Percentiles rank a stretch among this genome's conserved stretches.
Evolutionary conservation across 352 stramenopile species (phyloP).

Genomic region (Halophytophthora polymorphica): DNA sequence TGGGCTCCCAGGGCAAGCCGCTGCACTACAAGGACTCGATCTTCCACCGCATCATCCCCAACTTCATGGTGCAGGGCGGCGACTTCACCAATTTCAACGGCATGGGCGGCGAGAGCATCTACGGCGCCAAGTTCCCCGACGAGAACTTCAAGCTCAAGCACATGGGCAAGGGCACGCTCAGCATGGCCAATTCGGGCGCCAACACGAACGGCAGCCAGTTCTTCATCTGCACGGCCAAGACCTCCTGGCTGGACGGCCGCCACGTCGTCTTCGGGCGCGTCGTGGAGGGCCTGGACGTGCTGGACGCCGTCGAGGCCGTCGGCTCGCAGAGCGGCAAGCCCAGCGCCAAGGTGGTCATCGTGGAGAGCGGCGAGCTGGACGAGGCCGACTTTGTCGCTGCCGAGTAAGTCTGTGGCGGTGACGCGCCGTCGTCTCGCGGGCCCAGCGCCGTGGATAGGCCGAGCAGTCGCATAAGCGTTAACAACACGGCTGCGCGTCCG

Average conservation of each 20-base stretch:
- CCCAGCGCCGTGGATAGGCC: no score
- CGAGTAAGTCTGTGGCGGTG: no score
- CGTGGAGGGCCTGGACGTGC: slow-evolving; percentile 93
- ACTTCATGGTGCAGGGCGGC: slow-evolving; percentile 91
- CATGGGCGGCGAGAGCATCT: slow-evolving; percentile 77
- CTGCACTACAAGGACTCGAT: slow-evolving; percentile 95
- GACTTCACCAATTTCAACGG: slow-evolving; percentile 81
- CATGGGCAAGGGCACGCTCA: slow-evolving; percentile 60
- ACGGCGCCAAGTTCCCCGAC: slow-evolving; percentile 74
- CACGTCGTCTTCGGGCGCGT: slow-evolving; percentile 94
- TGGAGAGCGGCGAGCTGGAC: slow-evolving; percentile 91
- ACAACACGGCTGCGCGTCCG: no score
- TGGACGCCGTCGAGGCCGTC: slow-evolving; percentile 95
- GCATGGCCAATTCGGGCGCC: slow-evolving; percentile 81
- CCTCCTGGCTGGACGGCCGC: slow-evolving; percentile 85
- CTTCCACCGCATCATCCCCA: slow-evolving; percentile 98
- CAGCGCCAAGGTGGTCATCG: slow-evolving; percentile 87
- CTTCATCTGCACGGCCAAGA: slow-evolving; percentile 95
- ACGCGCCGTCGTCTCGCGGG: no score
- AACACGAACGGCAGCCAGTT: slow-evolving; percentile 97
- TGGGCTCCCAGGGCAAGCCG: slow-evolving; percentile 92
- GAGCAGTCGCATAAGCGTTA: no score
- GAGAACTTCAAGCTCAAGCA: slow-evolving; percentile 91
- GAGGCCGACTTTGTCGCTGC: slow-evolving; percentile 47
- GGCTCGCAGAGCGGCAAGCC: slow-evolving; percentile 91